Evolutionary conservation across 768 basidiomycete species (phyloP).

Genomic region (Rhodocollybia butyracea): DNA sequence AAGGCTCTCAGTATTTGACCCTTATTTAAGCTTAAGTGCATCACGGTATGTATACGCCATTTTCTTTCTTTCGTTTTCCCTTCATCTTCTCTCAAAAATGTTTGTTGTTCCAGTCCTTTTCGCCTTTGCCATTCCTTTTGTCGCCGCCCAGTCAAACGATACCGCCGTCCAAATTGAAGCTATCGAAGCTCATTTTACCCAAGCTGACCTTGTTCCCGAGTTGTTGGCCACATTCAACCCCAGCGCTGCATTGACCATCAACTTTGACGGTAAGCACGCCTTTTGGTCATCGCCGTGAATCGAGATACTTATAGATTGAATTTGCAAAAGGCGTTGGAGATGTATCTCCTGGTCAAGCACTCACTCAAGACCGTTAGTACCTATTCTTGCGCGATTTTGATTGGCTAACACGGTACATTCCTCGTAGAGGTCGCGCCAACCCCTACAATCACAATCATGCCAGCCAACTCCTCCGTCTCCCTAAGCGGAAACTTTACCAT

Average conservation of each 20-base stretch:
- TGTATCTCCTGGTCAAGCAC: constrained; percentile 54
- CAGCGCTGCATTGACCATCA: constrained; percentile 49
- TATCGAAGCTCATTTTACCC: constrained; percentile 66
- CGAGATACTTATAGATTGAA: neutral
- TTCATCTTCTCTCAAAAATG: neutral
- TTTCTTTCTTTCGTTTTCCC: neutral
- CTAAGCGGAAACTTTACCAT: constrained; percentile 59
- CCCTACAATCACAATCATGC: constrained; percentile 51
- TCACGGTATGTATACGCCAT: neutral
- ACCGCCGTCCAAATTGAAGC: constrained; percentile 46
- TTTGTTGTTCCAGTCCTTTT: constrained; percentile 5
- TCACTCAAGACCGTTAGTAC: constrained; percentile 55
- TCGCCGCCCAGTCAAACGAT: constrained; percentile 42
- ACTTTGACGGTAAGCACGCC: constrained; percentile 38
- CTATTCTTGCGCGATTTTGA: neutral
- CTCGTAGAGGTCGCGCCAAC: constrained; percentile 50
- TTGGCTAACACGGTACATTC: neutral
- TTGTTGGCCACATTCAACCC: constrained; percentile 61
- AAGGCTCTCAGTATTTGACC: too few species aligned
- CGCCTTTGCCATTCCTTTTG: constrained; percentile 33
- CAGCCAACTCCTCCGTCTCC: constrained; percentile 43
- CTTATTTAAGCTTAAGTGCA: too few species aligned
- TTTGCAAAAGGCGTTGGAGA: constrained; percentile 35
- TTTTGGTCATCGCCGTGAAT: constrained; percentile 2
- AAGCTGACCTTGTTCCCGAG: constrained; percentile 59